Conservation (phyloP, 495 filamentous ascomycete genomes). For the Penicillium desertorum region DNA sequence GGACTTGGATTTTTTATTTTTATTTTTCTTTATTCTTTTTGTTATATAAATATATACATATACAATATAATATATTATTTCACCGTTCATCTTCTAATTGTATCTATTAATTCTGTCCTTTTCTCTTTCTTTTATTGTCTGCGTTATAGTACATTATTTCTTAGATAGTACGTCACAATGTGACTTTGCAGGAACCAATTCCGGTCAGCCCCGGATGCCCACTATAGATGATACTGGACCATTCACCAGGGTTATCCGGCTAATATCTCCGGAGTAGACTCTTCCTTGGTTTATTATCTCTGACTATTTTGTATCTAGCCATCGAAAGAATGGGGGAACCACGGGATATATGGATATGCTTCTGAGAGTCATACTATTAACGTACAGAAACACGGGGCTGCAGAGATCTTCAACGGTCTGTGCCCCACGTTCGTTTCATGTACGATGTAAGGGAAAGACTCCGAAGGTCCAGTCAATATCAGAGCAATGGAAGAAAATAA, state of each 20-base stretch:
- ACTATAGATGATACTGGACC: slow-evolving; percentile 6
- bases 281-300: background rate
- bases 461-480: background rate
- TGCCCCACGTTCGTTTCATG: slow-evolving; percentile 8
- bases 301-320: background rate
- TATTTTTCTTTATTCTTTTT: background rate
- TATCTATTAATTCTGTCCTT: background rate
- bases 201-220: slow-evolving; percentile 17
- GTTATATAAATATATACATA: too few species aligned
- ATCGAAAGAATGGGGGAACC: slow-evolving; percentile 13
- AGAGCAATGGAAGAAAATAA: background rate
- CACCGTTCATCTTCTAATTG: background rate
- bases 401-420: slow-evolving; percentile 16
- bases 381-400: slow-evolving; percentile 12
- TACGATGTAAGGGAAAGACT: background rate
- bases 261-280: slow-evolving; percentile 11
- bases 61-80: background rate
- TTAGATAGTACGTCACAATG: slow-evolving; percentile 12
- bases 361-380: slow-evolving; percentile 2
- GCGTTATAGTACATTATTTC: background rate
- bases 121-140: background rate
- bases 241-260: slow-evolving; percentile 3
- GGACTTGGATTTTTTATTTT: background rate
- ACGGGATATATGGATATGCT: slow-evolving; percentile 11
- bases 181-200: slow-evolving; percentile 12